Conservation (phyloP, 495 filamentous ascomycete genomes). For the Aspergillus cavernicola region DNA sequence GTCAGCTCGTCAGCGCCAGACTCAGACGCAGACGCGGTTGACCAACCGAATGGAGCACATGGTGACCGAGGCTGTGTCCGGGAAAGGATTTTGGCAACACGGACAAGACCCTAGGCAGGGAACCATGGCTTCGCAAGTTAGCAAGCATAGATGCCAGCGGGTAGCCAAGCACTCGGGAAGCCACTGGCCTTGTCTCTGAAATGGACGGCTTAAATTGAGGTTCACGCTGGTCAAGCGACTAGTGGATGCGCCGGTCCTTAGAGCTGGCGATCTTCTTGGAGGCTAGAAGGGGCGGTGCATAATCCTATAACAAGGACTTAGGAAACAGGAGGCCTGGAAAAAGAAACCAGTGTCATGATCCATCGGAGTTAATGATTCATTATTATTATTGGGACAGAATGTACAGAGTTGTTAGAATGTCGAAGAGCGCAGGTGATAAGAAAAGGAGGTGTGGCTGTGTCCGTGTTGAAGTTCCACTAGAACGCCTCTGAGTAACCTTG, state of each 20-base stretch:
- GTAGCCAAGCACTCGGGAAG: slow-evolving; percentile 16
- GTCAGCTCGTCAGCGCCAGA: slow-evolving; percentile 7
- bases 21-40: background rate
- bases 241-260: slow-evolving; percentile 12
- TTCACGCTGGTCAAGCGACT: slow-evolving; percentile 2
- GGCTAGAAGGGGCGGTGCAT: slow-evolving; percentile 13
- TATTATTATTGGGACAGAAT: background rate
- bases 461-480: slow-evolving; percentile 1
- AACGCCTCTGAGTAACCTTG: slow-evolving; percentile 4
- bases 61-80: slow-evolving; percentile 22
- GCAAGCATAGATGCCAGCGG: slow-evolving; percentile 19
- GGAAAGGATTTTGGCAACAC: background rate
- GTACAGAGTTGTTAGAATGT: too few species aligned
- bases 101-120: slow-evolving; percentile 12
- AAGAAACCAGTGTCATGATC: too few species aligned
- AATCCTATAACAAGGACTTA: background rate
- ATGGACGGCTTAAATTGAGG: slow-evolving; percentile 2
- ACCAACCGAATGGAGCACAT: slow-evolving; percentile 5
- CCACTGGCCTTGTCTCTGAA: background rate
- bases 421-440: slow-evolving; percentile 4
- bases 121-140: slow-evolving; percentile 15
- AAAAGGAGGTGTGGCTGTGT: background rate
- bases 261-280: slow-evolving; percentile 14
- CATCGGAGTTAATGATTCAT: too few species aligned
- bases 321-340: background rate